Conservation (phyloP, 2,329 filamentous ascomycete genomes). For the Didymella keratinophila region DNA sequence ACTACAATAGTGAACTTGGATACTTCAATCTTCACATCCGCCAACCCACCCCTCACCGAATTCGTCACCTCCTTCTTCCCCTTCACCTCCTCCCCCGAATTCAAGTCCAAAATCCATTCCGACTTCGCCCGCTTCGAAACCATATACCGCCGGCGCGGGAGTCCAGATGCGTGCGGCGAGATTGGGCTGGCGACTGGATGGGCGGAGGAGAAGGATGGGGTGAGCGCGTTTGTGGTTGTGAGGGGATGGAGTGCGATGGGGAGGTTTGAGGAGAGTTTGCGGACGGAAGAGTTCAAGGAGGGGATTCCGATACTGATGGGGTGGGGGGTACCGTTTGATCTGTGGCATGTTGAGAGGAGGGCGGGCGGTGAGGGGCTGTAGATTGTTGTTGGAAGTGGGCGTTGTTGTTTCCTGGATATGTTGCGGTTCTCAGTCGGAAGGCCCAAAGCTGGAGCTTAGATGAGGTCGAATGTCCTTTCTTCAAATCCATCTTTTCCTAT, state of each 20-base stretch:
- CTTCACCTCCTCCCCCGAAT: background rate
- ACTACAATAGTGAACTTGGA: background rate
- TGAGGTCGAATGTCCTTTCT: background rate
- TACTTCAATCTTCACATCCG: background rate
- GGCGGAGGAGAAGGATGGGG: slow-evolving; percentile 2
- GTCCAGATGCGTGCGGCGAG: background rate
- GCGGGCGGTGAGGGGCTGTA: background rate
- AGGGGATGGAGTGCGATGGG: slow-evolving; percentile 1
- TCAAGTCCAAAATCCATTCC: background rate
- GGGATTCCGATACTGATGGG: background rate
- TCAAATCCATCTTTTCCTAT: background rate
- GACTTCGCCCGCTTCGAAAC: slow-evolving; percentile 3
- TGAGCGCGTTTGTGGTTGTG: slow-evolving; percentile 1
- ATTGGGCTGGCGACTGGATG: background rate
- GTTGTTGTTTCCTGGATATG: too few relatives aligned
- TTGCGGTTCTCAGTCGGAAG: too few relatives aligned
- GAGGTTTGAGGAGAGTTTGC: background rate
- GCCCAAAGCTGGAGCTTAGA: background rate
- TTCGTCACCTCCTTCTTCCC: background rate
- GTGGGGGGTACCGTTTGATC: slow-evolving; percentile 3
- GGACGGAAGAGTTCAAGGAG: background rate
- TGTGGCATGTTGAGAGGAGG: background rate
- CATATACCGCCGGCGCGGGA: background rate
- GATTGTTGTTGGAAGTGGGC: background rate
- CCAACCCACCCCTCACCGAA: background rate